These are phyloP conservation scores for Tuber indicum DNA, from an alignment of 495 filamentous ascomycete species.

Conservation along the genomic window DNA sequence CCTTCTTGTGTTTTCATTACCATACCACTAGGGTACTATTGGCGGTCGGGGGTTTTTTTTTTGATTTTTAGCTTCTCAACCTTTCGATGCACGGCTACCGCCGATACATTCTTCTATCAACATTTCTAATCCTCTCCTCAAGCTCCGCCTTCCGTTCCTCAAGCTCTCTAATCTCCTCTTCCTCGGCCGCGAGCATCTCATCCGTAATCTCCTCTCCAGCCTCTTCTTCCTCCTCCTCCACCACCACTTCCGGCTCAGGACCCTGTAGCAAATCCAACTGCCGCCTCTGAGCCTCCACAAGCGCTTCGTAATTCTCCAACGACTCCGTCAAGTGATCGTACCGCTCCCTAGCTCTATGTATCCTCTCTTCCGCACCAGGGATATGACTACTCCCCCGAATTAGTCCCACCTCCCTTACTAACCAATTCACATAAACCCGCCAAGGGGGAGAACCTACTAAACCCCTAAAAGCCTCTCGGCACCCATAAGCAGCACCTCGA, in stretches of 20 bases:
- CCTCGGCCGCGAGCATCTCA: conserved; percentile 66
- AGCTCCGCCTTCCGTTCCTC: conserved; percentile 69
- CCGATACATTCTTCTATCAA: conserved; percentile 64
- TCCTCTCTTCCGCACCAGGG: conserved; percentile 71
- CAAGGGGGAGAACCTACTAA: conserved; percentile 53
- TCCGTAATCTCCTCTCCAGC: conserved; percentile 55
- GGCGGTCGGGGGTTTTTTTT: background rate
- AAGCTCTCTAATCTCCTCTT: conserved; percentile 70
- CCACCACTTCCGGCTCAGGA: conserved; percentile 27
- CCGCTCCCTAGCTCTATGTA: conserved; percentile 62
- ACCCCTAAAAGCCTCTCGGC: conserved; percentile 86
- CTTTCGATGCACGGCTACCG: background rate
- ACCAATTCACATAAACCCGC: background rate
- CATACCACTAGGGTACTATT: background rate
- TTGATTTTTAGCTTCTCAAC: background rate
- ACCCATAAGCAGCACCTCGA: conserved; percentile 75
- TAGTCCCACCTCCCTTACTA: background rate
- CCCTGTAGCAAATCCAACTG: conserved; percentile 69
- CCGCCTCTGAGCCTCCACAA: conserved; percentile 68
- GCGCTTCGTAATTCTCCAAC: conserved; percentile 67
- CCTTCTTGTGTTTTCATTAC: background rate
- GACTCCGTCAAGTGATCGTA: conserved; percentile 67
- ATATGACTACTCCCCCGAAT: conserved; percentile 53
- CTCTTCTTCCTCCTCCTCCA: conserved; percentile 42
- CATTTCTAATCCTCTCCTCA: conserved; percentile 68